phyloP scores from a whole-genome alignment of 202 grass and related monocot genomes.

The Schoenoplectus tabernaemontani region DNA sequence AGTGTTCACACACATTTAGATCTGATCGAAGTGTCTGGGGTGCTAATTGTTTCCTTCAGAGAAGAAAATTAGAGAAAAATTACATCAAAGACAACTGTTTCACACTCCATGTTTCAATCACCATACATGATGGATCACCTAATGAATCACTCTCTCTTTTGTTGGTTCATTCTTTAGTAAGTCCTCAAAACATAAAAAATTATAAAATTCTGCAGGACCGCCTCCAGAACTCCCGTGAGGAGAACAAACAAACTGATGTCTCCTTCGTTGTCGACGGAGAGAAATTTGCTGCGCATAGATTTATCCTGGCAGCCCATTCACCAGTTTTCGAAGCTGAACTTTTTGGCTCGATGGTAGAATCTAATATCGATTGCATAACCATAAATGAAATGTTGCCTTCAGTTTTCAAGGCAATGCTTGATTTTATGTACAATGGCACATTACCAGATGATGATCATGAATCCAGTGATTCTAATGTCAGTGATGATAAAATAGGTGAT shows the following conservation, averaged over 20 bases:
- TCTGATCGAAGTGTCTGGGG: background rate
- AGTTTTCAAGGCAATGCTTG: constrained; percentile 13
- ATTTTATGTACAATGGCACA: constrained; percentile 18
- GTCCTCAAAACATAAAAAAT: too few relatives aligned
- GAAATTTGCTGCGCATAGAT: background rate
- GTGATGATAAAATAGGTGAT: too few relatives aligned
- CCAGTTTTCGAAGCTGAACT: constrained; percentile 4
- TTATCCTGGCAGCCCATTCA: background rate
- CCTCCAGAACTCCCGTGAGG: too few relatives aligned
- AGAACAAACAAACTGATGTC: background rate
- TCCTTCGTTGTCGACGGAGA: background rate
- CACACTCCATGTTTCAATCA: background rate
- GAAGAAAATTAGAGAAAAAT: background rate
- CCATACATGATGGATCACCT: background rate
- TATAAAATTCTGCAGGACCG: too few relatives aligned
- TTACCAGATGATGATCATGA: too few relatives aligned
- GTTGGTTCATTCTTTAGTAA: too few relatives aligned
- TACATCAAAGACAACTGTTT: background rate
- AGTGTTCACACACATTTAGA: background rate
- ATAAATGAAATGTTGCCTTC: constrained; percentile 2
- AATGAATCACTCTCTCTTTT: too few relatives aligned
- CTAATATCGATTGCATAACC: background rate
- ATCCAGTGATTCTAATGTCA: too few relatives aligned
- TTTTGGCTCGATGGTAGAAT: background rate
- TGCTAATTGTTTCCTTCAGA: background rate